These are phyloP conservation scores for Lactarius deliciosus DNA, from an alignment of 768 basidiomycete species.

Conservation along the genomic window DNA sequence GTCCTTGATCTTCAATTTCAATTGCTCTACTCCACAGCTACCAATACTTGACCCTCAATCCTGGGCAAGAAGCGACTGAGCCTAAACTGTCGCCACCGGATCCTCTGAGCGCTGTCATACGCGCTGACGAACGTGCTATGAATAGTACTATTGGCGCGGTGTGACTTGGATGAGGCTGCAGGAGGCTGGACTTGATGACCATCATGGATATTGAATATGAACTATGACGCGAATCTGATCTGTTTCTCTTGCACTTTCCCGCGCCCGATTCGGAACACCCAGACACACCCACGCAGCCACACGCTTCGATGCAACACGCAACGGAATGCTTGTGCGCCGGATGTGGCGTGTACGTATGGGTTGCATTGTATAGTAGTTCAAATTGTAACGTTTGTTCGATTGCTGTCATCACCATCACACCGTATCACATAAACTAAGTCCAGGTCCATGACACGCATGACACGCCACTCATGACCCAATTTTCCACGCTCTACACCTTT, in stretches of 20 bases:
- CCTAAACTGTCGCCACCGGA: constrained; percentile 43
- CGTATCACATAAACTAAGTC: constrained; percentile 4
- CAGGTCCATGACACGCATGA: constrained; percentile 1
- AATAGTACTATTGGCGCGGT: background rate
- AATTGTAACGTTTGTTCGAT: constrained; percentile 1
- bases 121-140: background rate
- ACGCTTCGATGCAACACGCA: background rate
- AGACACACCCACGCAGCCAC: background rate
- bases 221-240: background rate
- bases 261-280: constrained; percentile 2
- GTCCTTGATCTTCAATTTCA: background rate
- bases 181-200: background rate
- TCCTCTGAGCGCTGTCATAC: constrained; percentile 32
- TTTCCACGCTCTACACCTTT: background rate
- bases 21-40: constrained; percentile 36
- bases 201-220: background rate
- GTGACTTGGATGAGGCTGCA: constrained; percentile 11
- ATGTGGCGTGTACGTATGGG: constrained; percentile 4
- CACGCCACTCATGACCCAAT: background rate
- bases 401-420: background rate
- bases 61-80: constrained; percentile 46
- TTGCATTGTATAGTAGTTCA: background rate
- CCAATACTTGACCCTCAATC: constrained; percentile 56
- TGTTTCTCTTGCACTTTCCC: background rate
- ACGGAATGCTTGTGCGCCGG: background rate